A percentile compares a stretch with the other conserved stretches of the same genome.
phyloP scores from a whole-genome alignment of 306 rosid genomes.

The Oxytropis ochrocephala region DNA sequence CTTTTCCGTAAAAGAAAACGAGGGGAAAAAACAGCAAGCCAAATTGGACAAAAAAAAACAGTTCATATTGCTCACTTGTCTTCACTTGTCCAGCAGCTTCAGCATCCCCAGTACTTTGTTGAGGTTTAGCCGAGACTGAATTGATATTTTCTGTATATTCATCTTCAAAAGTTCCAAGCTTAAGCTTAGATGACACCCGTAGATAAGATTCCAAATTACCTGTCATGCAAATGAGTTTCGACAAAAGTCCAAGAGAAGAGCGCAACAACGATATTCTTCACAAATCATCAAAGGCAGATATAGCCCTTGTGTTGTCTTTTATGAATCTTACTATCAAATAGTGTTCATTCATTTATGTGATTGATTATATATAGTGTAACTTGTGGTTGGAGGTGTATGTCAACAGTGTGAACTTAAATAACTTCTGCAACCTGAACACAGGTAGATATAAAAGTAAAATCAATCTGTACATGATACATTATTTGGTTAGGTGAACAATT shows the following conservation, averaged over 20 bases:
- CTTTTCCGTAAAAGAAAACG: not conserved
- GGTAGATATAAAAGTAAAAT: not conserved
- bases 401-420: not conserved
- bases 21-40: not conserved
- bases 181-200: constrained; percentile 78
- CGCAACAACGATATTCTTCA: constrained; percentile 14
- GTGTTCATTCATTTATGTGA: not conserved
- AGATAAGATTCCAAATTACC: constrained; percentile 63
- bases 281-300: not conserved
- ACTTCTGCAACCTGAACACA: not conserved
- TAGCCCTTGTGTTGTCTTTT: not conserved
- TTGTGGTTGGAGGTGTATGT: constrained; percentile 1
- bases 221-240: constrained; percentile 28
- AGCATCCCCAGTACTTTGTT: constrained; percentile 39
- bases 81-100: constrained; percentile 58
- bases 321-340: constrained; percentile 1
- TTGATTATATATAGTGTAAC: constrained; percentile 12
- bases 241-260: constrained; percentile 19
- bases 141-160: constrained; percentile 32
- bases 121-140: constrained; percentile 27
- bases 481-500: not conserved
- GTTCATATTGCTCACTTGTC: constrained; percentile 45
- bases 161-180: constrained; percentile 60
- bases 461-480: not conserved
- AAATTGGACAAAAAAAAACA: not conserved